Conservation (phyloP, 345 rosid species). For the Euphorbia peplus region DNA sequence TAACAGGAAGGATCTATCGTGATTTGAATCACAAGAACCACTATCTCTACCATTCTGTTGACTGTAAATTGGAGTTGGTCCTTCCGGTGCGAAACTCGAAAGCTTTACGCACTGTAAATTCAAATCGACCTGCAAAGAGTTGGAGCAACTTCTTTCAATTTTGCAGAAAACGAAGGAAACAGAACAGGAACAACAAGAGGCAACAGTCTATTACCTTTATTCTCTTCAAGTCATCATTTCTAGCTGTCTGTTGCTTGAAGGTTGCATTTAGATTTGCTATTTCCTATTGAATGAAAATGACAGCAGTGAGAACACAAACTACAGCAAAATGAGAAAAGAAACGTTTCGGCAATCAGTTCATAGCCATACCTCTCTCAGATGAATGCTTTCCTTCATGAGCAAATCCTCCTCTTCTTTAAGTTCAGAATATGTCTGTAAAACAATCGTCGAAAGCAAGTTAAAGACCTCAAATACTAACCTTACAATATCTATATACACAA, state of each 20-base stretch:
- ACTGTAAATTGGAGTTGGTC: conserved; percentile 9
- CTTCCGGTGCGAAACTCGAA: conserved; percentile 9
- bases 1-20: conserved; percentile 35
- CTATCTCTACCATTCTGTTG: background rate
- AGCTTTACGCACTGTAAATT: conserved; percentile 25
- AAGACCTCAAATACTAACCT: background rate
- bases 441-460: background rate
- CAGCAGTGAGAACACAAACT: background rate
- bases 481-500: too few species aligned
- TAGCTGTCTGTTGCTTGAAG: conserved; percentile 39
- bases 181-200: background rate
- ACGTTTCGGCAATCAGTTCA: background rate
- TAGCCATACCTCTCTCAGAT: conserved; percentile 49
- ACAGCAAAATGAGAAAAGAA: background rate
- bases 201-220: conserved; percentile 47
- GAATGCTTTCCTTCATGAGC: conserved; percentile 53
- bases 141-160: background rate
- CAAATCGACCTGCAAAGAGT: conserved; percentile 53
- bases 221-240: conserved; percentile 65
- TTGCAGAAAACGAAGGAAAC: background rate
- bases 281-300: conserved; percentile 43
- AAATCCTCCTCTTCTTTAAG: conserved; percentile 60
- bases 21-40: conserved; percentile 24
- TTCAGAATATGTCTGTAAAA: conserved; percentile 66
- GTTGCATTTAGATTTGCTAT: conserved; percentile 49